Conservation (phyloP, 78 protist species). For the Chrysochromulina tobinii region DNA sequence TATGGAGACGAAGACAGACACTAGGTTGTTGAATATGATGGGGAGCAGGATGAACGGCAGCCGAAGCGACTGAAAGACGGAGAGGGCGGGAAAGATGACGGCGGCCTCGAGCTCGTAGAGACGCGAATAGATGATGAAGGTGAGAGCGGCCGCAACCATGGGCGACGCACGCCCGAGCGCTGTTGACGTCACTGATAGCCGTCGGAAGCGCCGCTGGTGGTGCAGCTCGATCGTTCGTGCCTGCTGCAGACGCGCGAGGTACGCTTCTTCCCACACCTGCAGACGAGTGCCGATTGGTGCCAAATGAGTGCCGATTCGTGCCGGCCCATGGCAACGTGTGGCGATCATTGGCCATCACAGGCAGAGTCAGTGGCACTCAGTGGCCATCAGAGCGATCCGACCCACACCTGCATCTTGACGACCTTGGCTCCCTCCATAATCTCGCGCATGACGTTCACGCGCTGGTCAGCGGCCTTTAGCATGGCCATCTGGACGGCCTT, state of each 20-base stretch:
- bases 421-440: background rate
- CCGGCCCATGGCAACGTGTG: too few relatives aligned
- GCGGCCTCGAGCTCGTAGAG: background rate
- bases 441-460: background rate
- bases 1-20: too few relatives aligned
- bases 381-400: too few relatives aligned
- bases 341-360: too few relatives aligned
- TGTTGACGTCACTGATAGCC: background rate
- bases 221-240: background rate
- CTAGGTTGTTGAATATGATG: too few relatives aligned
- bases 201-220: background rate
- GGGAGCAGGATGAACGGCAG: slow-evolving; percentile 29
- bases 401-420: background rate
- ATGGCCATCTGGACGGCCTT: background rate
- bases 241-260: background rate
- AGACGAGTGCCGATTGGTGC: too few relatives aligned
- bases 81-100: background rate
- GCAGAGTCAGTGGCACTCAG: too few relatives aligned
- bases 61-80: slow-evolving; percentile 25
- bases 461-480: background rate
- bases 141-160: background rate
- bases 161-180: slow-evolving; percentile 35
- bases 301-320: too few relatives aligned
- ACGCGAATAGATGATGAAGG: background rate
- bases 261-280: background rate